Base-by-base conservation (phyloP, 148 eudicot genomes). In the Suaeda aralocaspica region DNA sequence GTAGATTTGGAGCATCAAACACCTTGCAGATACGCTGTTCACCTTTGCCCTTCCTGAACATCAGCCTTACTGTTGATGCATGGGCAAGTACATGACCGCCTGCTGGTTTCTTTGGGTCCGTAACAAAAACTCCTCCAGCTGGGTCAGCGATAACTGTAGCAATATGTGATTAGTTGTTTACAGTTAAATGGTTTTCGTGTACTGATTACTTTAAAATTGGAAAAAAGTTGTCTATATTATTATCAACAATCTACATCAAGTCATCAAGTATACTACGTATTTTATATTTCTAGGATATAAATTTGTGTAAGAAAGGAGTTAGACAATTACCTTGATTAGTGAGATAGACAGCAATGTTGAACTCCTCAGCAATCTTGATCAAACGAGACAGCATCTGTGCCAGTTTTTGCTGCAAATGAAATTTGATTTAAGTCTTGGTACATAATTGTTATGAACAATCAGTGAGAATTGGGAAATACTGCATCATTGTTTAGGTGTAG, bases 11-110 rank as follows among this genome's bases (percentile, higher is more conserved):
- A 50, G 98, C 98, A 76, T 93, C 98, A 66, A 87, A 93, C 68
- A 90, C 96, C 85, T 90, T 93, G 88, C 96, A 93, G 73, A 93
- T 79, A 25, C 98, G 88, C 78, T 94, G 98, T 73, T 94, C 97
- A 15, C 91, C 98, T 82, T 94, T 94, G 57, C 98, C 98, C 73
- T 91, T 91, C 86, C 98, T 88, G 73, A 90, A 93, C 98, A 93
- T 93, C 59, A 93, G 64, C 73, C 96, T 85, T 74, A 93, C 81
- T 29, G 98, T 93, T 53, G 92, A 87, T 70, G 98, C 96, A 77
- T 93, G 98, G 46, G 98, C 98, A 79, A 93, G 86, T 51, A 93
- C 98, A 78, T 90, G 98, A 12, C 98, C 98, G 45, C 98, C 98
- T 56, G 98, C 96, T 76, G 98, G 97, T 67, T 93, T 94, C 87